These are phyloP conservation scores for Acaromyces ingoldii DNA, from an alignment of 1,284 basidiomycete genomes.

Conservation along the genomic window DNA sequence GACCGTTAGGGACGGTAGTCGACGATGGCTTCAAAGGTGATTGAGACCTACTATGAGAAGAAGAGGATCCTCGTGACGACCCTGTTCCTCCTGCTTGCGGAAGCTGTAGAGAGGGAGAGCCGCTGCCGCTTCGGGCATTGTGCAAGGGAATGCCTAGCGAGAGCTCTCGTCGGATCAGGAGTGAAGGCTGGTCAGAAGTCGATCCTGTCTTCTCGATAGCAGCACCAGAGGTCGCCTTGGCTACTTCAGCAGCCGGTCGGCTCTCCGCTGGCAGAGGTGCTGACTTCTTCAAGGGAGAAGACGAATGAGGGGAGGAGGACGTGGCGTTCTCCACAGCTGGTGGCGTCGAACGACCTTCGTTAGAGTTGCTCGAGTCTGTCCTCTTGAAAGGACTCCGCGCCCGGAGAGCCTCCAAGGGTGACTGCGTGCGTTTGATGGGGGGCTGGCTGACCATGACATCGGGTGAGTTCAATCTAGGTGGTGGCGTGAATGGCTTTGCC, in stretches of 20 bases:
- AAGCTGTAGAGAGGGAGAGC: not conserved
- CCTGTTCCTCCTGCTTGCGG: slow-evolving; percentile 1
- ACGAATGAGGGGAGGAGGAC: not conserved
- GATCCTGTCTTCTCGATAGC: too few relatives aligned
- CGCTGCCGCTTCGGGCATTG: too few relatives aligned
- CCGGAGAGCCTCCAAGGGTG: not conserved
- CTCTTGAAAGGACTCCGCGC: not conserved
- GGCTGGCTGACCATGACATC: not conserved
- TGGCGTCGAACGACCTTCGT: too few relatives aligned
- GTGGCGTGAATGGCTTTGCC: not conserved
- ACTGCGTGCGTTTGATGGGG: not conserved
- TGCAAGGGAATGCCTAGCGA: slow-evolving; percentile 5
- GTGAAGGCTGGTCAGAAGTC: too few relatives aligned
- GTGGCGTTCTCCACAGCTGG: too few relatives aligned
- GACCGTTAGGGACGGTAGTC: too few relatives aligned
- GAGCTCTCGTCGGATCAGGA: slow-evolving; percentile 3
- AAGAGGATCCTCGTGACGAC: too few relatives aligned
- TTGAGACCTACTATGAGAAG: too few relatives aligned
- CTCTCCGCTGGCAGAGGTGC: not conserved
- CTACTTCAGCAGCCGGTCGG: not conserved
- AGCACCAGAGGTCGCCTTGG: not conserved
- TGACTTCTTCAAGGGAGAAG: not conserved
- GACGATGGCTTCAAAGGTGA: too few relatives aligned
- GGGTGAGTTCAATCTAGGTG: not conserved
- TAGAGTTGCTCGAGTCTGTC: too few relatives aligned